Evolutionary conservation across 148 eudicot genomes (phyloP).

Genomic region (Rhododendron griersonianum): DNA sequence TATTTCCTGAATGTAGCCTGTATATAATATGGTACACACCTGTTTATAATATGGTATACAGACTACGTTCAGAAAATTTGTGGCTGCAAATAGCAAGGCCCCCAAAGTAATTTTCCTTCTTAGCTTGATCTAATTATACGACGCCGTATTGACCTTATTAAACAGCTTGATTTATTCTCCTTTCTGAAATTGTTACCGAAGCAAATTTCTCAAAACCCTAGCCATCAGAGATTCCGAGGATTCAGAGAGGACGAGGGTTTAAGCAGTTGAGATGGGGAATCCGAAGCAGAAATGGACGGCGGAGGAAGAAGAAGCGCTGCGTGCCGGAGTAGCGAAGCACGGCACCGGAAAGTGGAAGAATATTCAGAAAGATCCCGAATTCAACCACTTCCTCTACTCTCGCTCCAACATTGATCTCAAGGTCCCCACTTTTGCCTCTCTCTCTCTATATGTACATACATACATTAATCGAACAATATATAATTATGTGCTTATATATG

Average conservation of each 20-base stretch:
- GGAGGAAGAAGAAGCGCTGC: conserved; percentile 88
- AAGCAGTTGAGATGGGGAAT: conserved; percentile 53
- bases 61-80: too few species aligned
- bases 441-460: background rate
- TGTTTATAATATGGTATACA: too few species aligned
- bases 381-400: conserved; percentile 50
- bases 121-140: background rate
- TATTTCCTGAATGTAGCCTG: too few species aligned
- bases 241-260: background rate
- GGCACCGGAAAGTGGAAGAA: conserved; percentile 91
- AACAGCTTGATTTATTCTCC: background rate
- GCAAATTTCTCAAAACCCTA: background rate
- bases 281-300: conserved; percentile 96
- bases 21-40: too few species aligned
- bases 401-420: conserved; percentile 95
- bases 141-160: background rate
- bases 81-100: too few species aligned
- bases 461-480: background rate
- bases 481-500: background rate
- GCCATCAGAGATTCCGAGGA: background rate
- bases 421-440: conserved; percentile 27
- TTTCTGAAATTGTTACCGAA: background rate
- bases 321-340: conserved; percentile 75
- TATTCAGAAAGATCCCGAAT: conserved; percentile 77
- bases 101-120: background rate